These are phyloP conservation scores for Globisporangium sylvaticum DNA, from an alignment of 352 stramenopile species.

Conservation along the genomic window DNA sequence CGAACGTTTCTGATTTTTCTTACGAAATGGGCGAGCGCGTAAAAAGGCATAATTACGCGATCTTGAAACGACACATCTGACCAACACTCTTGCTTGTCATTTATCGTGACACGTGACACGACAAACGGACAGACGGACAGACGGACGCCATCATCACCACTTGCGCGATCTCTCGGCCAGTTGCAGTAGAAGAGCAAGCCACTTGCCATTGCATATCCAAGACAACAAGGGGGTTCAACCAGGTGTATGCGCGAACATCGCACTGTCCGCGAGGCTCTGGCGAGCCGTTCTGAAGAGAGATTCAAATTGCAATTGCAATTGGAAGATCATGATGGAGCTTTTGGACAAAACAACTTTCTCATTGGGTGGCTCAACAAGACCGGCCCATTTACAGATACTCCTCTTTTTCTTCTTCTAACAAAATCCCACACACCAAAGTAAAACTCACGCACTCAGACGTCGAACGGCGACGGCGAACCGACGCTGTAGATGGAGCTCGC, in stretches of 20 bases:
- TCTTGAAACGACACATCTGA: background rate
- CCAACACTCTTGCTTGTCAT: too few relatives aligned
- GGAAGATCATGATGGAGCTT: too few relatives aligned
- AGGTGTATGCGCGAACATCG: too few relatives aligned
- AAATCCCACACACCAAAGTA: background rate
- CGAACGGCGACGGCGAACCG: conserved; percentile 6
- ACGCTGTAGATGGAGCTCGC: conserved; percentile 20
- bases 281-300: too few relatives aligned
- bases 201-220: too few relatives aligned
- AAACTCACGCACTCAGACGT: background rate
- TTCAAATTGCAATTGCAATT: too few relatives aligned
- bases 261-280: too few relatives aligned
- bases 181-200: too few relatives aligned
- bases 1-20: background rate
- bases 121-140: background rate
- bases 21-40: background rate
- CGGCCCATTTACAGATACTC: background rate
- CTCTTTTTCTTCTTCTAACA: background rate
- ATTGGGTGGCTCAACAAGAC: background rate
- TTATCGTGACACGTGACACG: too few relatives aligned
- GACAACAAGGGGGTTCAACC: too few relatives aligned
- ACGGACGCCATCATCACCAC: background rate
- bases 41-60: conserved; percentile 5
- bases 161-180: too few relatives aligned
- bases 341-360: background rate